Base-by-base conservation (phyloP, 2,329 filamentous ascomycete genomes). In the Aspergillus alliaceus region DNA sequence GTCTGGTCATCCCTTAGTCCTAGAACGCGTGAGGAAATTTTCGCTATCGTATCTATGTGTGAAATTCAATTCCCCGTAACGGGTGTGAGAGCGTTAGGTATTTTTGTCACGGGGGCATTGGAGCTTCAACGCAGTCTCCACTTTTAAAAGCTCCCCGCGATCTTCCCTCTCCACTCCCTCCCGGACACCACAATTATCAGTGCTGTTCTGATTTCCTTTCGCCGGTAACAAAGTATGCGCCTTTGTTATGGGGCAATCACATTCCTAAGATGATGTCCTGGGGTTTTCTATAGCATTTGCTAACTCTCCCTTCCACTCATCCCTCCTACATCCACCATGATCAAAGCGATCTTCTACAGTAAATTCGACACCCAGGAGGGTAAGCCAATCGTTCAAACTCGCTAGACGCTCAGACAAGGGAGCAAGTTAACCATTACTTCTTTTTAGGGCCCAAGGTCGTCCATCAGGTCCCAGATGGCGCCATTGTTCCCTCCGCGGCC, bases 321-420 rank as follows among this genome's bases (percentile, higher is more conserved):
- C 50, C 42, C 25, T 15, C 15, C 55, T 48, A 37, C 54, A 51
- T 50, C 58, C 65, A 77, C 66, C 64, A 85, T 85, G 75, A 86
- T 88, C 65, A 83, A 85, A 66, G 82, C 84, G 47, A 84, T 88
- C 58, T 88, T 88, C 74, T 88, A 86, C 71, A 85, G 84, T 70
- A 85, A 84, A 67, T 88, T 88, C 68, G 84, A 88, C 67, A 83
- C 83, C 54, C 80, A 84, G 61, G 77, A 81, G 75, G 80, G 80
- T 80, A 68, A 57, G 60, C 56, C 34, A 49, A 9, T 39, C 25
- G 22, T 9, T 29, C 14, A 22, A n/a, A 7, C 44, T 9, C 18
- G 25, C 22, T 20, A 3, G 9, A 12, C 14, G 20, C 7, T 31
- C 18, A 22, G 11, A 8, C 15, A 31, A 31, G n/a, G 18, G 2